phyloP scores from a whole-genome alignment of 305 asterid species.

The Lippia alba region DNA sequence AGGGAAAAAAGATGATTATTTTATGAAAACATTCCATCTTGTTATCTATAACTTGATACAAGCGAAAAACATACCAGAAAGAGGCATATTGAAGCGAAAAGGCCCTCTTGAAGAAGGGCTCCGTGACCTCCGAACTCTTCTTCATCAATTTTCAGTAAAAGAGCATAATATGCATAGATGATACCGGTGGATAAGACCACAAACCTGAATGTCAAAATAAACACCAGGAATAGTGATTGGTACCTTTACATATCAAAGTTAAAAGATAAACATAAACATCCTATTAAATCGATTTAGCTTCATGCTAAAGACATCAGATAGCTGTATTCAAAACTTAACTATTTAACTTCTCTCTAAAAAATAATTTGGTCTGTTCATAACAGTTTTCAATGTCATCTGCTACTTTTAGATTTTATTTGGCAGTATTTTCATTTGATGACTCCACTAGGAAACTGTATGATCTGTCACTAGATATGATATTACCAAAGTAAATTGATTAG shows the following conservation, averaged over 20 bases:
- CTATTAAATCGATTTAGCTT: neutral
- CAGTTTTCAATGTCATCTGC: neutral
- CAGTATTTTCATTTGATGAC: neutral
- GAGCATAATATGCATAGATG: slow-evolving; percentile 79
- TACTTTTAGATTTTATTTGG: neutral
- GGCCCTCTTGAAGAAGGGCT: slow-evolving; percentile 96
- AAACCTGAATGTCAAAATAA: slow-evolving; percentile 56
- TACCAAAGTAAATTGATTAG: too few relatives aligned
- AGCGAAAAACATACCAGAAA: slow-evolving; percentile 64
- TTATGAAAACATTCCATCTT: slow-evolving; percentile 9
- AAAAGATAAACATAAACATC: slow-evolving; percentile 5
- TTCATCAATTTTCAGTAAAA: slow-evolving; percentile 85
- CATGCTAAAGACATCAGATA: too few relatives aligned
- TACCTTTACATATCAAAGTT: neutral
- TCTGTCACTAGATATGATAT: slow-evolving; percentile 1
- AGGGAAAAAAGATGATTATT: slow-evolving; percentile 15
- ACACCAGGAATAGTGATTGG: slow-evolving; percentile 16
- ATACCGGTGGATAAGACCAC: slow-evolving; percentile 74
- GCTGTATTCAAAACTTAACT: neutral
- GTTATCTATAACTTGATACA: neutral
- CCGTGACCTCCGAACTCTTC: slow-evolving; percentile 97
- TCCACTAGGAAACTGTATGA: neutral
- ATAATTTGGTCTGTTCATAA: neutral
- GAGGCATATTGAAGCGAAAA: slow-evolving; percentile 85
- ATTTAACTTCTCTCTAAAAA: neutral